phyloP scores from a whole-genome alignment of 441 rosid genomes.

The Pelargonium cotyledonis region DNA sequence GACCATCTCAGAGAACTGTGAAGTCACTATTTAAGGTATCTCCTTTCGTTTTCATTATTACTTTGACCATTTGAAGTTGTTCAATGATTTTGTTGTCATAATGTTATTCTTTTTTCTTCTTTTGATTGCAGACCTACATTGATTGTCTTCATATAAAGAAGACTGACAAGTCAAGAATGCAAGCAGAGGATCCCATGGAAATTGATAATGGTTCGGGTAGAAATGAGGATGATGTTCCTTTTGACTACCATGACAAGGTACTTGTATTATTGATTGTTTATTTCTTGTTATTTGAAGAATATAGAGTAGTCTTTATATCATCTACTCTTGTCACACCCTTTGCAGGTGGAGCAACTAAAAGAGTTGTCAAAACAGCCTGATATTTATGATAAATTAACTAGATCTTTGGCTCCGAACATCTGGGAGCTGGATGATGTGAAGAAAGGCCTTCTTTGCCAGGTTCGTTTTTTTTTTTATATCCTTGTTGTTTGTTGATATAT shows the following conservation, averaged over 20 bases:
- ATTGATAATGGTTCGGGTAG: constrained; percentile 49
- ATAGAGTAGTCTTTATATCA: constrained; percentile 10
- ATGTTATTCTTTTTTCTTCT: constrained; percentile 14
- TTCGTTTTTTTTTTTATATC: constrained; percentile 15
- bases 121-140: constrained; percentile 62
- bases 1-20: constrained; percentile 83
- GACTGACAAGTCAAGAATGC: constrained; percentile 74
- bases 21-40: constrained; percentile 86
- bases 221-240: constrained; percentile 56
- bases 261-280: background rate
- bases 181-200: constrained; percentile 68
- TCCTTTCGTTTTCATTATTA: constrained; percentile 6
- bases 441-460: constrained; percentile 96
- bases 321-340: constrained; percentile 9
- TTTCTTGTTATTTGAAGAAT: background rate
- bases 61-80: constrained; percentile 9
- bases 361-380: constrained; percentile 67
- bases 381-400: constrained; percentile 78
- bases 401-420: constrained; percentile 86
- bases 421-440: constrained; percentile 98
- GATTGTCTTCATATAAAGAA: constrained; percentile 91
- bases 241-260: constrained; percentile 66
- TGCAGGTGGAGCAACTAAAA: constrained; percentile 63
- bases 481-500: constrained; percentile 5
- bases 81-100: constrained; percentile 9